Conservation (phyloP, 805 yeast species). For the Grigorovia transvaalensis region DNA sequence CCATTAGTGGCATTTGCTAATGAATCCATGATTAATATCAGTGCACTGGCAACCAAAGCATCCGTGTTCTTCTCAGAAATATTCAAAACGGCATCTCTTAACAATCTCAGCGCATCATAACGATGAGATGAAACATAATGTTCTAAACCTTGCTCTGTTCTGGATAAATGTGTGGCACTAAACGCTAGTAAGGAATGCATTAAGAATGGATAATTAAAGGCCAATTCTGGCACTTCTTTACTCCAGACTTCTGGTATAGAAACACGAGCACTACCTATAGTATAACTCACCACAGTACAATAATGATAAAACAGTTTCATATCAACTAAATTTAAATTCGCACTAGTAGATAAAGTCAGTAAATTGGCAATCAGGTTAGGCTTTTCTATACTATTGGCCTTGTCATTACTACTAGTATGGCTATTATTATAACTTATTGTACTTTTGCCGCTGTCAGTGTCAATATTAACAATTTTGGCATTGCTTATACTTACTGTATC, state of each 20-base stretch:
- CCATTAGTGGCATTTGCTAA: constrained; percentile 73
- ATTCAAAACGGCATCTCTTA: constrained; percentile 78
- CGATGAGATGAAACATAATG: constrained; percentile 78
- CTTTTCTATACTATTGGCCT: neutral
- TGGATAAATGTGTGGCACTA: constrained; percentile 81
- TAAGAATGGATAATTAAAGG: constrained; percentile 77
- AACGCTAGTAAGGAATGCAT: constrained; percentile 90
- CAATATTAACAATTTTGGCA: neutral
- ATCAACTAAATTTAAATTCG: constrained; percentile 57
- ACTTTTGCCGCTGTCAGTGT: neutral
- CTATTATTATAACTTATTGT: too few species aligned
- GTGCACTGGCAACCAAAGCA: constrained; percentile 85
- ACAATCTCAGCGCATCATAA: constrained; percentile 70
- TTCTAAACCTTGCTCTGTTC: constrained; percentile 66
- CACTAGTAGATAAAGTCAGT: constrained; percentile 20
- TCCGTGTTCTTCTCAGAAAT: constrained; percentile 81
- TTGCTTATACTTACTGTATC: neutral
- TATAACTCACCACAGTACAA: constrained; percentile 70
- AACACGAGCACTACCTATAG: constrained; percentile 85
- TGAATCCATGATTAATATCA: constrained; percentile 84
- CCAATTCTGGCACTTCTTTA: constrained; percentile 76
- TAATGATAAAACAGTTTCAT: constrained; percentile 79
- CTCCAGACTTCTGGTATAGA: constrained; percentile 77
- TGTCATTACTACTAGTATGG: neutral
- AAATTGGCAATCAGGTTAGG: constrained; percentile 12